phyloP scores from a whole-genome alignment of 768 basidiomycete species.

The Mycena chlorophos region DNA sequence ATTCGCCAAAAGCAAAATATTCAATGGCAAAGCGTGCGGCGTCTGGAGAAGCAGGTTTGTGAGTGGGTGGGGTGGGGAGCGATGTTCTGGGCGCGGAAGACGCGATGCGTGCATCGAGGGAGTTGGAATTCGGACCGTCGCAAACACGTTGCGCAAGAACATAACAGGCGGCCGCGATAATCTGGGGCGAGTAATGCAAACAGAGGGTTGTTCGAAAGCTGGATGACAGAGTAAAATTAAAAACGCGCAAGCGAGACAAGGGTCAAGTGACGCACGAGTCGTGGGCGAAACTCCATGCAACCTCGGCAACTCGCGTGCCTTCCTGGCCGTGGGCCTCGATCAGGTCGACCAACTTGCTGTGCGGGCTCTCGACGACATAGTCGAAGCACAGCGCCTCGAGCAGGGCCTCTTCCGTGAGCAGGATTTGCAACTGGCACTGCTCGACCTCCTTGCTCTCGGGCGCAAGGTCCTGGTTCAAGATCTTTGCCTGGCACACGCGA shows the following conservation, averaged over 20 bases:
- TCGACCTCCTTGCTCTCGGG: conserved; percentile 79
- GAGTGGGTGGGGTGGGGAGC: conserved; percentile 78
- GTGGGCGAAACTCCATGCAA: conserved; percentile 83
- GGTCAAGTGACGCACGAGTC: conserved; percentile 64
- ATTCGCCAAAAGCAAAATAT: conserved; percentile 61
- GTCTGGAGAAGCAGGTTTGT: conserved; percentile 72
- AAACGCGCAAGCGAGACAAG: conserved; percentile 10
- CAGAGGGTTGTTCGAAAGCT: conserved; percentile 83
- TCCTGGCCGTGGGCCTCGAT: conserved; percentile 57
- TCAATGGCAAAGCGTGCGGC: conserved; percentile 67
- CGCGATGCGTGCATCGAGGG: conserved; percentile 74
- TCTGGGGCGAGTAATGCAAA: conserved; percentile 63
- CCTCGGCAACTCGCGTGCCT: conserved; percentile 60
- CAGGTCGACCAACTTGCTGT: conserved; percentile 71
- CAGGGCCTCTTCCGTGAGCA: conserved; percentile 74
- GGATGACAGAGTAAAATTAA: conserved; percentile 6
- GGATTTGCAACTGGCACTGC: conserved; percentile 64
- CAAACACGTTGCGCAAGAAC: conserved; percentile 71
- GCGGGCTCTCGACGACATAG: conserved; percentile 75
- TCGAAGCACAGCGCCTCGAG: conserved; percentile 86
- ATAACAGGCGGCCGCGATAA: conserved; percentile 77
- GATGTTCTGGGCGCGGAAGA: conserved; percentile 71
- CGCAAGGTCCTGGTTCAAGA: conserved; percentile 55
- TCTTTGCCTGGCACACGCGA: conserved; percentile 69
- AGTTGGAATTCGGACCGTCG: conserved; percentile 73